Conservation (phyloP, 2,329 filamentous ascomycete species). For the Biscogniauxia mediterranea region DNA sequence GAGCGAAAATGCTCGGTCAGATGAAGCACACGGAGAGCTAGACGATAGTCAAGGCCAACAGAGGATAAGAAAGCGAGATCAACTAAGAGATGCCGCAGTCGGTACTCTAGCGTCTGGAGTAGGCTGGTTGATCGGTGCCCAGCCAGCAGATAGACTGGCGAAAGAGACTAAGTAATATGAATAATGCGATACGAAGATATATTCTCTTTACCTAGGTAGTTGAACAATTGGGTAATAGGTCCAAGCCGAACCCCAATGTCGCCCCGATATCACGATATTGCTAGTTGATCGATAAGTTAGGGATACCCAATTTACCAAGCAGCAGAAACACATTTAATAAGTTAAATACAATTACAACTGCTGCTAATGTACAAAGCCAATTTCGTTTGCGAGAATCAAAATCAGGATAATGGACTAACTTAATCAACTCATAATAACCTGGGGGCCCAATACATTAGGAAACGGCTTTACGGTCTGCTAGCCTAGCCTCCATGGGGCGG, state of each 20-base stretch:
- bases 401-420: not conserved
- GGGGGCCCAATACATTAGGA: not conserved
- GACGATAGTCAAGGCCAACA: conserved; percentile 28
- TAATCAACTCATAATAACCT: not conserved
- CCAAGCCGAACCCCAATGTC: not conserved
- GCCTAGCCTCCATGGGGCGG: not conserved
- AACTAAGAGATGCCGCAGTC: conserved; percentile 63
- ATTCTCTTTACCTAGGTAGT: not conserved
- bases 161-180: conserved; percentile 20
- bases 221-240: not conserved
- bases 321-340: not conserved
- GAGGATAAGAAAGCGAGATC: conserved; percentile 67
- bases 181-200: conserved; percentile 2
- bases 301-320: not conserved
- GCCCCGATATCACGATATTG: not conserved
- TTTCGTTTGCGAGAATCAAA: not conserved
- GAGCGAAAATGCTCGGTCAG: conserved; percentile 39
- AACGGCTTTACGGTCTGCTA: not conserved
- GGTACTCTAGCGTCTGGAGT: conserved; percentile 66
- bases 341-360: not conserved
- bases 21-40: conserved; percentile 23
- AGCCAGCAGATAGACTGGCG: conserved; percentile 35
- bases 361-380: not conserved
- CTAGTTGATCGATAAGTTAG: not conserved
- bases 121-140: conserved; percentile 65